These are phyloP conservation scores for Endoconidiophora laricicola DNA, from an alignment of 2,329 filamentous ascomycete species.

Conservation along the genomic window DNA sequence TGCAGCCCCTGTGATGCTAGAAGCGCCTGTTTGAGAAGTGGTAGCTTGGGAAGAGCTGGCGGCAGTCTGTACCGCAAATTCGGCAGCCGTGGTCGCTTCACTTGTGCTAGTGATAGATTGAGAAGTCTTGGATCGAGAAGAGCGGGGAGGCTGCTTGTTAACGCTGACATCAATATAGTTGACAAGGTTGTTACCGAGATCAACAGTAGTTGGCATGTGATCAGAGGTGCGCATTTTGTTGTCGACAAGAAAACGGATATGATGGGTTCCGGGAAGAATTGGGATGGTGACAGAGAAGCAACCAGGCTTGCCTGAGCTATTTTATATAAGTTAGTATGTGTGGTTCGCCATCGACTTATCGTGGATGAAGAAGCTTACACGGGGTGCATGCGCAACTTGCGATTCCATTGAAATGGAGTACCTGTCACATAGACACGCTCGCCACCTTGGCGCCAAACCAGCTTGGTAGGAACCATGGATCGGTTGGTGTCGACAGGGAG, in stretches of 20 bases:
- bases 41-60: conserved; percentile 4
- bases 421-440: conserved; percentile 93
- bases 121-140: conserved; percentile 5
- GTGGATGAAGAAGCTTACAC: conserved; percentile 44
- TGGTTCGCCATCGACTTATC: not conserved
- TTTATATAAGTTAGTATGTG: conserved; percentile 9
- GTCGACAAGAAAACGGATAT: conserved; percentile 91
- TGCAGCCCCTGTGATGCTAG: conserved; percentile 4
- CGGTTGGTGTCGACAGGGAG: conserved; percentile 51
- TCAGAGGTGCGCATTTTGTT: conserved; percentile 82
- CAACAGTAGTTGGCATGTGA: conserved; percentile 80
- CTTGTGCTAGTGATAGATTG: conserved; percentile 7
- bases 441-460: conserved; percentile 72
- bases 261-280: conserved; percentile 84
- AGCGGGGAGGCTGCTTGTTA: conserved; percentile 46
- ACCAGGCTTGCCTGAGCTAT: conserved; percentile 38
- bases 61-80: conserved; percentile 6
- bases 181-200: conserved; percentile 94
- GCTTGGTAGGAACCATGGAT: conserved; percentile 63
- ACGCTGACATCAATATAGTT: conserved; percentile 79
- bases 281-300: conserved; percentile 63
- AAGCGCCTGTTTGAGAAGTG: conserved; percentile 12
- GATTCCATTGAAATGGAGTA: conserved; percentile 94
- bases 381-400: conserved; percentile 73
- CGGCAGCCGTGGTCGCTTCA: conserved; percentile 18